Percentiles rank a stretch among this genome's conserved stretches.
These are phyloP conservation scores for Penicillium egyptiacum DNA, from an alignment of 495 filamentous ascomycete species.

Conservation along the genomic window DNA sequence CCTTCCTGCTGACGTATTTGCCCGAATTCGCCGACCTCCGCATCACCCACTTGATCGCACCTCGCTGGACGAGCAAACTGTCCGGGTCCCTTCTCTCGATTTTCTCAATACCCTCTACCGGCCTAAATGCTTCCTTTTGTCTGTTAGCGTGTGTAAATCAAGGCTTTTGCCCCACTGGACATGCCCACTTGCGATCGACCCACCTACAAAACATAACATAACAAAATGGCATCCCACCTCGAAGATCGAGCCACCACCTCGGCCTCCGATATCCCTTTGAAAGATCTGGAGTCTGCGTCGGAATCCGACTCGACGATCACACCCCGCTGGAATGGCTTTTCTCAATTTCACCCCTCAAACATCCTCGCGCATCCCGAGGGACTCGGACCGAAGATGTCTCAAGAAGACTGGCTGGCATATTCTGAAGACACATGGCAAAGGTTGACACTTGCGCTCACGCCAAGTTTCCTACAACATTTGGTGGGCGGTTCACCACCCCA, in stretches of 20 bases:
- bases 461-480: constrained; percentile 43
- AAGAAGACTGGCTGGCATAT: constrained; percentile 34
- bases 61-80: constrained; percentile 1
- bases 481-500: constrained; percentile 37
- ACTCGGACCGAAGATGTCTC: constrained; percentile 20
- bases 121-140: neutral
- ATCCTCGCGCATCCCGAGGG: constrained; percentile 30
- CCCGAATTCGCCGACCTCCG: constrained; percentile 8
- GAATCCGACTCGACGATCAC: constrained; percentile 5
- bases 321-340: constrained; percentile 30
- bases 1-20: constrained; percentile 17
- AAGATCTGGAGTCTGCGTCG: constrained; percentile 33
- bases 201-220: constrained; percentile 4
- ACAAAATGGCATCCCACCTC: constrained; percentile 18
- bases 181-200: constrained; percentile 5
- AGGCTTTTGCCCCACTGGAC: constrained; percentile 2
- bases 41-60: neutral
- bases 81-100: neutral
- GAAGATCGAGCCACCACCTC: constrained; percentile 24
- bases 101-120: neutral
- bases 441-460: constrained; percentile 38
- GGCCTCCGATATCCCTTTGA: constrained; percentile 32
- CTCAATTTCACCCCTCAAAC: constrained; percentile 32
- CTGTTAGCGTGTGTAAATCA: neutral
- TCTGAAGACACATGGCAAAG: constrained; percentile 31